Base-by-base conservation (phyloP, 176 grass and related monocot genomes). In the Paspalum vaginatum region DNA sequence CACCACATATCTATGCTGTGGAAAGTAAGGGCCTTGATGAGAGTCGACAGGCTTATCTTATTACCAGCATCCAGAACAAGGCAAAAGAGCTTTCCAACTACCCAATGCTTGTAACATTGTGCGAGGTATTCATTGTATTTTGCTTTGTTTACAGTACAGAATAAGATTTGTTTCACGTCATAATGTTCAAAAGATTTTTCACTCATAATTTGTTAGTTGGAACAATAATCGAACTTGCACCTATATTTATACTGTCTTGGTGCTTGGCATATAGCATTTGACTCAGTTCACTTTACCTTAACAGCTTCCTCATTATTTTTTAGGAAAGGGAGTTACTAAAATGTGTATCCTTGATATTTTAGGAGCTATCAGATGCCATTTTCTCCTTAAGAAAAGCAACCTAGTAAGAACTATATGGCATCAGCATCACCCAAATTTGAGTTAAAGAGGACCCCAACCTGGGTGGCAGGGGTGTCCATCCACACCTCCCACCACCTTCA, bases 21-120 rank as follows among this genome's bases (percentile, higher is more conserved):
- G 96, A 98, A 76, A 89, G 77, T 42, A 98, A 95, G 75, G 96
- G 96, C 49, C 92, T 95, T 39, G 96, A 95, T 89, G 92, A 85
- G 51, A 81, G 58, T 89, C 88, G 96, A 38, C 87, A 95, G 76
- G 39, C 78, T 32, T 78, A 89, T 86, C 75, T 98, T 84, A 81
- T 93, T 67, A 73, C 46, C 49, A 71, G 46, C 74, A 87, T 98
- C 52, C 51, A 86, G 56, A 87, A 84, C 56, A 98, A 95, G 88
- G 88, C 96, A 75, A 61, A 80, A 53, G 96, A 98, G 58, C 90
- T 95, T 65, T 88, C 78, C 61, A 82, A 79, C 73, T 91, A 86
- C 72, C 83, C 83, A 62, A 95, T 98, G 96, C 85, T 95, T 76
- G 88, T 93, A 38, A 78, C 84, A 5, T 72, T 98, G 27, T 95